phyloP scores from a whole-genome alignment of 2,329 filamentous ascomycete genomes.

The Colletotrichum sp. region DNA sequence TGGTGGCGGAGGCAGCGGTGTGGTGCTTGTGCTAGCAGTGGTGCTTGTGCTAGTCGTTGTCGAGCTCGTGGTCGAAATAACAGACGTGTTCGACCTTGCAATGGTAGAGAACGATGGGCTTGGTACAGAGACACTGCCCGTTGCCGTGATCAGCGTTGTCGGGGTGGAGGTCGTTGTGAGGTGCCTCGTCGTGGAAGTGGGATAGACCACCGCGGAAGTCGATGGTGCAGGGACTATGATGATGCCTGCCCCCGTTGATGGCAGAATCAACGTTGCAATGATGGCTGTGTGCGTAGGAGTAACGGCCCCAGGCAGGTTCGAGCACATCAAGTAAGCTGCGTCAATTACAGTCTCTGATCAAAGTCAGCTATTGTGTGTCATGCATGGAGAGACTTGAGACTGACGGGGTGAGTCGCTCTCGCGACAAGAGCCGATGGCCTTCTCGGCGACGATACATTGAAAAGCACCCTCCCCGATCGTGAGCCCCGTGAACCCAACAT shows the following conservation, averaged over 20 bases:
- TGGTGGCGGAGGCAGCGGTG: slow-evolving; percentile 1
- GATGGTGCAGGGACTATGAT: slow-evolving; percentile 29
- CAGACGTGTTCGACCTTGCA: neutral
- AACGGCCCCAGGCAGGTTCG: slow-evolving; percentile 51
- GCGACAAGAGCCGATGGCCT: slow-evolving; percentile 55
- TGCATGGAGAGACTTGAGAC: neutral
- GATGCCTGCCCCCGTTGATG: slow-evolving; percentile 39
- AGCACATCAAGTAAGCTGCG: slow-evolving; percentile 65
- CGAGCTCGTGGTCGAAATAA: slow-evolving; percentile 15
- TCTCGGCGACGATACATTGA: slow-evolving; percentile 67
- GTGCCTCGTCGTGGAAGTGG: slow-evolving; percentile 10
- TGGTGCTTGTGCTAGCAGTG: neutral
- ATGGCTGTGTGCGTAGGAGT: slow-evolving; percentile 64
- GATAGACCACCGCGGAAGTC: neutral
- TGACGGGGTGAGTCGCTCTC: slow-evolving; percentile 46
- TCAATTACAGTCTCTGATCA: slow-evolving; percentile 45
- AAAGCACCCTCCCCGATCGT: slow-evolving; percentile 76
- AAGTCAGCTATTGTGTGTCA: neutral
- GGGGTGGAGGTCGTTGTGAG: slow-evolving; percentile 7
- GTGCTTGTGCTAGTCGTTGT: neutral
- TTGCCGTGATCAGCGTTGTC: slow-evolving; percentile 12
- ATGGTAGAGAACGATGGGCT: slow-evolving; percentile 18
- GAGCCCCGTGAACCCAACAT: slow-evolving; percentile 63
- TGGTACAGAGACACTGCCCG: neutral
- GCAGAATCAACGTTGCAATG: slow-evolving; percentile 58